These are phyloP conservation scores for Aspergillus novoparasiticus DNA, from an alignment of 2,329 filamentous ascomycete species.

Conservation along the genomic window DNA sequence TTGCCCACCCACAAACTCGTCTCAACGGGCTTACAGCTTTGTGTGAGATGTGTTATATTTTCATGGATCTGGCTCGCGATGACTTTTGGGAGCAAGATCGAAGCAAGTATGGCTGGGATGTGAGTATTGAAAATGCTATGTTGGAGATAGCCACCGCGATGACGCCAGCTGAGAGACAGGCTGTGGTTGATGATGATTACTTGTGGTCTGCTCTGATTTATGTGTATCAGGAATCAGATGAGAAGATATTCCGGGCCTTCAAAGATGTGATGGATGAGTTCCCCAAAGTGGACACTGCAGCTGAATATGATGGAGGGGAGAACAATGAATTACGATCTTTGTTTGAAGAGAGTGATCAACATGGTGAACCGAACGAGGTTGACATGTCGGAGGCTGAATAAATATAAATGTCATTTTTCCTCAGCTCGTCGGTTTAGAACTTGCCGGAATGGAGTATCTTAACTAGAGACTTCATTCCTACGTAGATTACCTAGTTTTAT, in stretches of 20 bases:
- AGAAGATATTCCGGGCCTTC: background rate
- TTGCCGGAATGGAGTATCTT: too few species aligned
- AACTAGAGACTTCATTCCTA: too few species aligned
- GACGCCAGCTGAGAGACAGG: background rate
- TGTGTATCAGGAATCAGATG: background rate
- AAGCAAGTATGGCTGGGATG: background rate
- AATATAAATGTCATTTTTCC: background rate
- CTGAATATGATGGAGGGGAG: background rate
- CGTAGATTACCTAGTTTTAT: rapidly evolving
- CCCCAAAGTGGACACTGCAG: background rate
- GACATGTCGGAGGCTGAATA: background rate
- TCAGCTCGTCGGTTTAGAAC: too few species aligned
- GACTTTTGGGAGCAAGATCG: too few species aligned
- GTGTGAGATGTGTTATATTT: background rate
- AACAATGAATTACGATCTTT: background rate
- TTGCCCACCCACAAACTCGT: background rate
- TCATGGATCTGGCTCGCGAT: background rate
- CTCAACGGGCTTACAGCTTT: background rate
- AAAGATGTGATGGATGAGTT: background rate
- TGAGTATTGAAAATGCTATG: background rate
- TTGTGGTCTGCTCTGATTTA: background rate
- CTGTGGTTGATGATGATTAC: background rate
- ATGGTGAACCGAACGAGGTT: background rate
- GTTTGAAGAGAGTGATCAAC: background rate
- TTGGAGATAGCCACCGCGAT: background rate